phyloP scores from a whole-genome alignment of 2,329 filamentous ascomycete species.

The Chaetomiaceae sp. region DNA sequence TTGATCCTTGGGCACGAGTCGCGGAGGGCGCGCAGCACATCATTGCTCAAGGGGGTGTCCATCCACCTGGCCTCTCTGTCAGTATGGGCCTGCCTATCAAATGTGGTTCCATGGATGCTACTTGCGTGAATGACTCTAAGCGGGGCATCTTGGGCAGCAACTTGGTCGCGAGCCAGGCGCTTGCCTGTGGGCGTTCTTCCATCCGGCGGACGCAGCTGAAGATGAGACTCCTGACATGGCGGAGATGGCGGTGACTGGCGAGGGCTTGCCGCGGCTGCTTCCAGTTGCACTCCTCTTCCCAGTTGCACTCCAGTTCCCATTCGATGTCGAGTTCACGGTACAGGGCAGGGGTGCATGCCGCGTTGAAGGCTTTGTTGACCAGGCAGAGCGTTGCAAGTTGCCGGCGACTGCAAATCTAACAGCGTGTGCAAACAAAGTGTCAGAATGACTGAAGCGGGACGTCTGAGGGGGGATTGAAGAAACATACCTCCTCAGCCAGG shows the following conservation, averaged over 20 bases:
- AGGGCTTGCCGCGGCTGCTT: no score
- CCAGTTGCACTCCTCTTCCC: no score
- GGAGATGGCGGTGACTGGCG: no score
- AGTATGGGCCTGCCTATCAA: no score
- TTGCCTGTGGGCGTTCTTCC: no score
- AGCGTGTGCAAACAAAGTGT: no score
- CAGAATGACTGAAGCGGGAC: no score
- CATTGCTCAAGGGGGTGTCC: not conserved
- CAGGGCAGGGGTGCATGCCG: not conserved
- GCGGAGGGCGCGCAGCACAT: not conserved
- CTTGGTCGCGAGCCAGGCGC: no score
- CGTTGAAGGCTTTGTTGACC: not conserved
- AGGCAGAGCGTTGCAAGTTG: not conserved
- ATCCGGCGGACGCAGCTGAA: not conserved
- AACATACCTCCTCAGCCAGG: conserved; percentile 1
- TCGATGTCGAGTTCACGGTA: not conserved
- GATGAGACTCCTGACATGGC: not conserved
- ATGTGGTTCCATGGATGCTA: no score
- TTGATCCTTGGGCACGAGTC: not conserved
- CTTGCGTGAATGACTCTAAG: not conserved
- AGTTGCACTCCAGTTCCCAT: not conserved
- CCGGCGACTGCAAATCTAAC: not conserved
- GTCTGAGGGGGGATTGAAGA: no score
- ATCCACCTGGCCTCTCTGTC: no score
- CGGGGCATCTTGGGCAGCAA: not conserved